These are phyloP conservation scores for Henningerozyma blattae DNA, from an alignment of 805 yeast species.

Conservation along the genomic window DNA sequence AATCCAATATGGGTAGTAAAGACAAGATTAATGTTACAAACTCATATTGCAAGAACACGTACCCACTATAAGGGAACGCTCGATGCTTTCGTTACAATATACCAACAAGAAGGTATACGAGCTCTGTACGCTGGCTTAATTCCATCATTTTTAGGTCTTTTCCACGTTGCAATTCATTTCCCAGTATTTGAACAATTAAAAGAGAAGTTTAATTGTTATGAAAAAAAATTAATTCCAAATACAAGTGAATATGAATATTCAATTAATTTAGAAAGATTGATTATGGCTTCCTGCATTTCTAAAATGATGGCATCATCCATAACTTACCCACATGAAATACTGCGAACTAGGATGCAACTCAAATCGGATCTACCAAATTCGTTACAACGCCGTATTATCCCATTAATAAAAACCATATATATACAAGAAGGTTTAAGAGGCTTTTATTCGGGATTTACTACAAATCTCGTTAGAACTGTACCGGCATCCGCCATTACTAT, in stretches of 20 bases:
- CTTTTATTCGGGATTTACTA: slow-evolving; percentile 80
- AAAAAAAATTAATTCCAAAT: slow-evolving; percentile 1
- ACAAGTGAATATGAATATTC: slow-evolving; percentile 11
- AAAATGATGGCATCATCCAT: slow-evolving; percentile 81
- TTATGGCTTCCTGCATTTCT: slow-evolving; percentile 63
- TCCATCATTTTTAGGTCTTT: slow-evolving; percentile 80
- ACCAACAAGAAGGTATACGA: slow-evolving; percentile 59
- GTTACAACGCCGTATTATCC: slow-evolving; percentile 15
- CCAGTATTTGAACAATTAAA: slow-evolving; percentile 85
- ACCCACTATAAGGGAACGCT: slow-evolving; percentile 52
- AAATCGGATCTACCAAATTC: slow-evolving; percentile 26
- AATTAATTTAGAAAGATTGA: slow-evolving; percentile 30
- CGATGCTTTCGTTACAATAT: slow-evolving; percentile 78
- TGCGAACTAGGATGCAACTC: slow-evolving; percentile 79
- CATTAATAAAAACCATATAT: slow-evolving; percentile 22
- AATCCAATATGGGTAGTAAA: slow-evolving; percentile 98
- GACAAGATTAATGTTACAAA: slow-evolving; percentile 85
- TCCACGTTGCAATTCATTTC: slow-evolving; percentile 93
- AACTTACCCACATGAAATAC: slow-evolving; percentile 92
- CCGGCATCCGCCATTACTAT: slow-evolving; percentile 95
- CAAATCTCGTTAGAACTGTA: slow-evolving; percentile 80
- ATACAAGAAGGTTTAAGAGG: slow-evolving; percentile 63
- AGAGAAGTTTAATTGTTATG: slow-evolving; percentile 28
- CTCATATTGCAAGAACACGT: slow-evolving; percentile 21
- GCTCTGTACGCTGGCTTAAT: slow-evolving; percentile 84